These are phyloP conservation scores for Venturia oleaginea DNA, from an alignment of 2,329 filamentous ascomycete species.

Conservation along the genomic window DNA sequence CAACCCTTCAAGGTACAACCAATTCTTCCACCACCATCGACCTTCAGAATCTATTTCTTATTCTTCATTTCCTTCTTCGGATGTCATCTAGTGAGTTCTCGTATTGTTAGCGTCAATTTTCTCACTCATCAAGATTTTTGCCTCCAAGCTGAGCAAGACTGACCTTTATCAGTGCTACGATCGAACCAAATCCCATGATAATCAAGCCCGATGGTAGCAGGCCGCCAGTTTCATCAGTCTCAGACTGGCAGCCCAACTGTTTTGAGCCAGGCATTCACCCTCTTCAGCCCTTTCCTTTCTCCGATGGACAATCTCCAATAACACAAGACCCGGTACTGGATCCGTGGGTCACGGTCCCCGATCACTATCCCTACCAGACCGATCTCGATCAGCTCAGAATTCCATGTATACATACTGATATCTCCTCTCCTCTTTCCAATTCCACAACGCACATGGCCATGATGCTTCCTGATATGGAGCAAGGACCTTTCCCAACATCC, in stretches of 20 bases:
- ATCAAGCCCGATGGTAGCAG: neutral
- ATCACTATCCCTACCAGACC: neutral
- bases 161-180: neutral
- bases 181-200: neutral
- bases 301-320: neutral
- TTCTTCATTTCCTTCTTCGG: neutral
- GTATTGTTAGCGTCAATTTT: conserved; percentile 6
- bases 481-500: neutral
- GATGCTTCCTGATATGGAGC: neutral
- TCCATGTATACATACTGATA: neutral
- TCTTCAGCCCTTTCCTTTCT: neutral
- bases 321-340: neutral
- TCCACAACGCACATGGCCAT: neutral
- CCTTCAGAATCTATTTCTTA: neutral
- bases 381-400: neutral
- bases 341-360: neutral
- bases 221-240: conserved; percentile 1
- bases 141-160: neutral
- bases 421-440: neutral
- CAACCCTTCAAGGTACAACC: conserved; percentile 6
- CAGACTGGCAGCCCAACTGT: neutral
- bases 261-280: neutral
- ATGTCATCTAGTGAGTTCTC: conserved; percentile 9
- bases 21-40: neutral
- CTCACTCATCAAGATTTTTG: conserved; percentile 4